A percentile compares a stretch with the other conserved stretches of the same genome.
Evolutionary conservation across 78 protist species (phyloP).

Genomic region (Dictyostelium firmibasis): DNA sequence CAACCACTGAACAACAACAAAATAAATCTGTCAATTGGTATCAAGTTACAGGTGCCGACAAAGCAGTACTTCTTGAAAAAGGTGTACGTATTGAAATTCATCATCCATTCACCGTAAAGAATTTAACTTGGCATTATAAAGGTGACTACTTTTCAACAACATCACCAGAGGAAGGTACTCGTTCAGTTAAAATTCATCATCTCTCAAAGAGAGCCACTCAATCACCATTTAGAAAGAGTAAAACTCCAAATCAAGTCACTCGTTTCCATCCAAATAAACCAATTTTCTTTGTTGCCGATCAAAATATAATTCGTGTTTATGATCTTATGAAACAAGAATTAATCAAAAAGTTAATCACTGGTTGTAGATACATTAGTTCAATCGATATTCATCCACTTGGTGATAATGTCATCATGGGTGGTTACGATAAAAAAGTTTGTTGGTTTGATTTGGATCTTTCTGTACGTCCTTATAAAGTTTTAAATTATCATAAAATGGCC

Average conservation of each 20-base stretch:
- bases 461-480: constrained; percentile 91
- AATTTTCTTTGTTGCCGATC: constrained; percentile 92
- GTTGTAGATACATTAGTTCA: constrained; percentile 84
- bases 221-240: constrained; percentile 73
- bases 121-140: constrained; percentile 93
- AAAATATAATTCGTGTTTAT: constrained; percentile 85
- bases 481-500: constrained; percentile 93
- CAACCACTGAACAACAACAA: constrained; percentile 10
- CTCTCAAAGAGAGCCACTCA: constrained; percentile 68
- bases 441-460: constrained; percentile 99
- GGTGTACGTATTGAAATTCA: constrained; percentile 34
- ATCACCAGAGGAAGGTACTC: constrained; percentile 75
- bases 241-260: constrained; percentile 64
- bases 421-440: constrained; percentile 90
- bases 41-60: background rate
- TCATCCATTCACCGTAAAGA: constrained; percentile 9
- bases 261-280: constrained; percentile 98
- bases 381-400: constrained; percentile 95
- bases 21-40: constrained; percentile 33
- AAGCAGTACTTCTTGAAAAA: background rate
- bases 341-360: constrained; percentile 66
- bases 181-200: constrained; percentile 69
- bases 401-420: constrained; percentile 93
- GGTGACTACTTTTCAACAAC: constrained; percentile 96
- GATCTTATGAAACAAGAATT: constrained; percentile 88